Evolutionary conservation across 2,329 filamentous ascomycete species (phyloP), one percentile per base, ranked within the genome.

Genomic region (Didymella arachidicola): DNA sequence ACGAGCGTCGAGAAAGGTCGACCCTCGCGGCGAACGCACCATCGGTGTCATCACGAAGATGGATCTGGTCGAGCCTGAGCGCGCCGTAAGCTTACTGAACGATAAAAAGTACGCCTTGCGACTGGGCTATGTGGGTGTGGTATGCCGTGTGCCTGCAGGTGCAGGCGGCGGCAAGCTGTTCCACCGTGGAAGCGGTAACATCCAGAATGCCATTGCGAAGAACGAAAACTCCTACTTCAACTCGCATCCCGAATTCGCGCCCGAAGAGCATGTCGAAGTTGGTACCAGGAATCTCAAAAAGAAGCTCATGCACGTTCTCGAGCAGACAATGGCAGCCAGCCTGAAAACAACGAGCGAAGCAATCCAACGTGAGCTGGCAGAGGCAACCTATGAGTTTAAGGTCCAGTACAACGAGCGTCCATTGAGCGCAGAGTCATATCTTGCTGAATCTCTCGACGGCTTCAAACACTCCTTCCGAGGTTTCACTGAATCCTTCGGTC

Each of bases 11-110:
- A 86, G 95, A 62, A 86, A 94, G 67, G 93, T 98, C 27, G 95
- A 99, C 71, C 95, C 95, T 1, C 85, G 95, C 60, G 95, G 95
- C 53, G 95, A 99, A 79, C 86, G 95, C 62, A 99, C 95, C 0
- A 99, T 99, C 72, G 95, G 95, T 43, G 95, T 99, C n/a, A 89
- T 99, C 41, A 99, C 95, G 3, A 99, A 99, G 80, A 97, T 99
- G 94, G 95, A 99, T 71, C 83, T 99, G 22, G 93, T 99, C 7
- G 94, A 98, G 67, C 85, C 95, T 3, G 81, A 83, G 7, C 87
- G 94, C 57, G 95, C 93, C 29, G 85, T 87, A 14, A 84, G 86
- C 34, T 92, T 99, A 30, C 82, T 99, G 19, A 88, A 84, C 26
- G 94, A 99, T 75, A 89, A 88, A 73, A 96, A 98, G 75, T 99